These are phyloP conservation scores for Dissophora globulifera DNA, from an alignment of 192 early-diverging fungal genomes.

Conservation along the genomic window DNA sequence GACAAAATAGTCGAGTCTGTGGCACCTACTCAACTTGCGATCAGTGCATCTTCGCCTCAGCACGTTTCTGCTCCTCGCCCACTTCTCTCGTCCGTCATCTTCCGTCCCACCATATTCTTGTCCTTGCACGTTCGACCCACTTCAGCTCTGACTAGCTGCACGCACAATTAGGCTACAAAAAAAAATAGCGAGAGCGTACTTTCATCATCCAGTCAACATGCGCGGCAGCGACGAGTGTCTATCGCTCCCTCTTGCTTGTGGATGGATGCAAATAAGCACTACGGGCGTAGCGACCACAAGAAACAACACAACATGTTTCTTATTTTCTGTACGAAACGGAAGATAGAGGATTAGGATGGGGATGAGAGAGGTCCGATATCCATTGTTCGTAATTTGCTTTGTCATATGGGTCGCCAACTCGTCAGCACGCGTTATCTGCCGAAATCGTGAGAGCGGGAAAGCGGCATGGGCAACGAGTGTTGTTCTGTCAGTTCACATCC, in stretches of 20 bases:
- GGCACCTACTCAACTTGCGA: neutral
- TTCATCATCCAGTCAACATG: slow-evolving; percentile 8
- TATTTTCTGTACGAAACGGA: too few species aligned
- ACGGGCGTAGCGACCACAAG: neutral
- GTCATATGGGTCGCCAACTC: too few species aligned
- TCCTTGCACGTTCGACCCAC: slow-evolving; percentile 11
- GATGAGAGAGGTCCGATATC: too few species aligned
- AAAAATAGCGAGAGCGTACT: slow-evolving; percentile 3
- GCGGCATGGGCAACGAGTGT: too few species aligned
- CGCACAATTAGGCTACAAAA: neutral
- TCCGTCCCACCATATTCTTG: too few species aligned
- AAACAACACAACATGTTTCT: neutral
- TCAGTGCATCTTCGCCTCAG: neutral
- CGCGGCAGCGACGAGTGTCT: slow-evolving; percentile 8
- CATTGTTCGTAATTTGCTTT: too few species aligned
- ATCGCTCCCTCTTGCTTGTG: neutral
- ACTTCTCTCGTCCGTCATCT: neutral
- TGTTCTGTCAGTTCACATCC: too few species aligned
- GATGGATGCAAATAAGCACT: neutral
- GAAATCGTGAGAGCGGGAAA: too few species aligned
- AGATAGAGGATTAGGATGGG: too few species aligned
- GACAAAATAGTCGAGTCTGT: neutral
- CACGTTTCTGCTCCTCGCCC: neutral
- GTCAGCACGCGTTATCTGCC: too few species aligned
- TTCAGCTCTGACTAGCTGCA: slow-evolving; percentile 8